Base-by-base conservation (phyloP, 352 stramenopile genomes). In the Phytophthora pistaciae region DNA sequence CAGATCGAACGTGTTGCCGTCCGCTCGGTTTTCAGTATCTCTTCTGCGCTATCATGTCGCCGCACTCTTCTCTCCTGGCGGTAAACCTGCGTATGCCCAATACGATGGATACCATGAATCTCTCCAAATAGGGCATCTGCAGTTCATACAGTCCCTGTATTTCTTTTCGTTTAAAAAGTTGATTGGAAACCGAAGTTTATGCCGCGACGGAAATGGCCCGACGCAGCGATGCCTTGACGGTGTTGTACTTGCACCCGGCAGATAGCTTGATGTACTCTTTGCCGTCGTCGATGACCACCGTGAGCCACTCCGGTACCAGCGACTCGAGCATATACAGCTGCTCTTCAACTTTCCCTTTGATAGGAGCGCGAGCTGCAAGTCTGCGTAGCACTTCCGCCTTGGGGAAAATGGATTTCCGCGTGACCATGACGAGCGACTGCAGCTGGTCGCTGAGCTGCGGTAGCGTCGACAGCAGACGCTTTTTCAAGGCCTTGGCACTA, bases 251-350 rank as follows among this genome's bases (percentile, higher is more conserved):
- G 73, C 64, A 72, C n/a, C 25, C 60, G 23, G 70, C 79, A 27
- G 74, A 82, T 52, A 94, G 64, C 57, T 88, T 85, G 52, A 92
- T 80, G 64, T 89, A 92, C 63, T 92, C 78, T 66, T 91, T 79
- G 49, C 87, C 84, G 60, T 89, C 81, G 65, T 79, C 79, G 13
- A 76, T 76, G 50, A 91, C 70, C 29, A 95, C 78, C 0, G 79
- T 92, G 56, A 95, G 40, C 88, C 88, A 95, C 56, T 92, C 90
- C 5, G 88, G 88, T 46, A 92, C 81, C 60, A 92, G 62, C 11
- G 70, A 82, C 61, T 92, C 86, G 10, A 95, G 68, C 56, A 93
- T 54, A 29, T 90, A 81, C 23, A 95, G 66, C 56, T 95, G 88
- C 62, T 93, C 83, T 48, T 89, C 77, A 27, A 93, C 58, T 69